Evolutionary conservation across 2,329 filamentous ascomycete genomes (phyloP), one percentile per base, ranked within the genome.

Genomic region (Fusarium lateritium): DNA sequence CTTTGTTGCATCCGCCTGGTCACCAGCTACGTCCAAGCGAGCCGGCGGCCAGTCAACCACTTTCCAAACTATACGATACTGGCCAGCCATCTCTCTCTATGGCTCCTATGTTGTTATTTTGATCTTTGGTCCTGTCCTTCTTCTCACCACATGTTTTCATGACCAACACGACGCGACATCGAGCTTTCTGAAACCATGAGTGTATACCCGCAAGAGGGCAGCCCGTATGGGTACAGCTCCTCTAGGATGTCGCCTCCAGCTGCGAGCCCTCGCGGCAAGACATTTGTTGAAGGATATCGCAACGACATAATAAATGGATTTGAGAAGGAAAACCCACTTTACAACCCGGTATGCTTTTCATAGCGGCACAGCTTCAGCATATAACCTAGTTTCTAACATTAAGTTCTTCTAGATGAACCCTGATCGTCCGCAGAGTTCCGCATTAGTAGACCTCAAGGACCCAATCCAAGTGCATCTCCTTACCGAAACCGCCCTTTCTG

Each of bases 401-500:
- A n/a, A 22, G 24, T 17, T 7, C 26, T 21, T 31, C 26, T 68
- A 89, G 88, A 78, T 83, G 76, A 88, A 86, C 72, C 66, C 80
- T 38, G 79, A 82, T 31, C 83, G 84, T 52, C 82, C 84, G 13
- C 86, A 87, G 67, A 89, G 84, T 72, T 88, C 87, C 21, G 80
- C 80, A 6, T 82, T 86, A 13, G 84, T 90, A 70, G 87, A 91
- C 73, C 82, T 91, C 54, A 88, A 88, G 67, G 92, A 93, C 78
- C 88, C 85, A 62, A 92, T 99, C 44, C 92, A 94, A 73, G 90
- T 97, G 78, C 97, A 98, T 78, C 83, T 99, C 46, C 87, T 99
- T 61, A 94, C 96, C 65, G 95, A 98, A 82, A 98, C 94, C 21
- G 96, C 96, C 21, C 88, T 99, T 63, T 88, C 91, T 62, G 96